Base-by-base conservation (phyloP, 352 stramenopile genomes). In the Globisporangium megalacanthum region DNA sequence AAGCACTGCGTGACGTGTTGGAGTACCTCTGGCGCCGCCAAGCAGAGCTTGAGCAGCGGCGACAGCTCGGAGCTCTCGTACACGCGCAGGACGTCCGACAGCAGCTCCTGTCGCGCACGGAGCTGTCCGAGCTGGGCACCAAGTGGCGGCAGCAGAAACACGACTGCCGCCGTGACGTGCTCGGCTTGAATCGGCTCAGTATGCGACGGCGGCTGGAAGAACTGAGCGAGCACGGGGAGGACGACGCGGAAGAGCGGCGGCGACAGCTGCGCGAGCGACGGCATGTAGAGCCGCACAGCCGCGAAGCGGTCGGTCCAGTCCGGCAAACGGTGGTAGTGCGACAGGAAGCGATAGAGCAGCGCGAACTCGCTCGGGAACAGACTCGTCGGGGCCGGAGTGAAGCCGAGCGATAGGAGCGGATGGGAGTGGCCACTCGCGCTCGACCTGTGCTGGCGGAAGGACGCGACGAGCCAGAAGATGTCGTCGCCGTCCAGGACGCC, bases 41-140 rank as follows among this genome's bases (percentile, higher is more conserved):
- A 54, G 22, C 66, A 86, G 6, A 79, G 58, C 58, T 77, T 73
- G 4, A 77, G 29, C 0, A 80, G 13, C 11, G 54, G 57, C 5
- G 69, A 61, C 15, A 92, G 47, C 1, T 79, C 69, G 1, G 66
- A 68, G 19, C 60, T 69, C 49, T 94, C 83, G 57, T 89, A 94
- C 2, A 85, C 58, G 8, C 69, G 68, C 14, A 90, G 33, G 2
- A 88, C 57, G 36, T 82, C 69, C 22, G 69, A 64, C 7, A 86
- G 54, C 9, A 87, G 48, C 49, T 83, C 69, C 1, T 61, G 49
- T 31, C 52, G 56, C 61, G 61, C 61, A 0, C 61, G 35, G 15
- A 66, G 50, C n/a, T 60, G 60, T 9, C 74, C 81, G 46, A 88
- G 60, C 17, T 83, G 74, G 0, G 60, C 59, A 0, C 62, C 58